A percentile compares a stretch with the other conserved stretches of the same genome.
phyloP scores from a whole-genome alignment of 2,329 filamentous ascomycete genomes.

The Aspergillus candidus region DNA sequence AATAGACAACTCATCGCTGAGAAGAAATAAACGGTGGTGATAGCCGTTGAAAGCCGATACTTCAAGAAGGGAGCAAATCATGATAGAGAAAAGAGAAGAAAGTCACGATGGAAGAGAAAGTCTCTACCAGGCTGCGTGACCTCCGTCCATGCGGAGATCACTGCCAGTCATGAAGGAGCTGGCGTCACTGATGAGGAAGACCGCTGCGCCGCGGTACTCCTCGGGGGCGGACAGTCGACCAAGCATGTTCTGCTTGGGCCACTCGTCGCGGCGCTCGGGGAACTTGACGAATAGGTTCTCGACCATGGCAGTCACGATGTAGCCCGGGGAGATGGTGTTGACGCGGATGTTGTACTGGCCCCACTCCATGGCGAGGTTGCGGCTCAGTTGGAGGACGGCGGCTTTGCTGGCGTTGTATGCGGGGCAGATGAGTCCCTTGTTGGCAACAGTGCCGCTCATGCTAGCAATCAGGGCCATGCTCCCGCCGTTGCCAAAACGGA shows the following conservation, averaged over 20 bases:
- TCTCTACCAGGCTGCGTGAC: slow-evolving; percentile 48
- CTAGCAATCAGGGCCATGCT: slow-evolving; percentile 59
- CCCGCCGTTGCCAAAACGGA: slow-evolving; percentile 53
- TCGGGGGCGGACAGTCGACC: slow-evolving; percentile 59
- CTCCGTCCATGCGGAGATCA: slow-evolving; percentile 51
- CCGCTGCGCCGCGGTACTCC: slow-evolving; percentile 58
- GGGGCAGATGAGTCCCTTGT: slow-evolving; percentile 45
- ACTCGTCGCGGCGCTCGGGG: slow-evolving; percentile 71
- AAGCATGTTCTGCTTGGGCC: slow-evolving; percentile 84
- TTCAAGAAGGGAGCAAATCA: no score
- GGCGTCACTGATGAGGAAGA: slow-evolving; percentile 45
- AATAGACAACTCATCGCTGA: neutral
- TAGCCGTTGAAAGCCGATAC: no score
- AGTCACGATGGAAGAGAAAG: slow-evolving; percentile 1
- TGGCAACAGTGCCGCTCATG: slow-evolving; percentile 57
- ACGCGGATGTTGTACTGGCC: slow-evolving; percentile 44
- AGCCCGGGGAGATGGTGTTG: slow-evolving; percentile 45
- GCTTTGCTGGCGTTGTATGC: slow-evolving; percentile 47
- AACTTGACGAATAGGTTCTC: slow-evolving; percentile 50
- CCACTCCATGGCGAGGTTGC: slow-evolving; percentile 46
- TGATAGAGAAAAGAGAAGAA: slow-evolving; percentile 1
- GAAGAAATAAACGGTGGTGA: no score
- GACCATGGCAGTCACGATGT: slow-evolving; percentile 44
- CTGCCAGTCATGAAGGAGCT: slow-evolving; percentile 52
- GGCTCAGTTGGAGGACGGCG: slow-evolving; percentile 42